Conservation (phyloP, 768 basidiomycete genomes). For the Boletus rubroflammeus region DNA sequence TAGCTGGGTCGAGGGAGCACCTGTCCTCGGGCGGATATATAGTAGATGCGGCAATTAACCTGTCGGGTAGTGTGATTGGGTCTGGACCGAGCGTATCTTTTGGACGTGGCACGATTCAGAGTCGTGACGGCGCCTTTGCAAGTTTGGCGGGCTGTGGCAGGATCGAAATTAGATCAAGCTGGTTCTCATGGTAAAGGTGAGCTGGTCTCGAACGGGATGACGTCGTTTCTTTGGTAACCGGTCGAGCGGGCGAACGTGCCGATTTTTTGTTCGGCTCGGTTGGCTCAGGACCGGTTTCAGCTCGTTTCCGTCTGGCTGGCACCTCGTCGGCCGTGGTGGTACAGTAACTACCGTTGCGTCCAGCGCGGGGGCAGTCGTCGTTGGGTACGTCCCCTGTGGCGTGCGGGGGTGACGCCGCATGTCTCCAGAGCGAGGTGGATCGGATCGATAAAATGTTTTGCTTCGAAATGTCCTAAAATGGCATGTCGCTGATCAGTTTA, state of each 20-base stretch:
- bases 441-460: slow-evolving; percentile 17
- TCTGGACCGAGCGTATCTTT: not conserved
- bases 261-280: not conserved
- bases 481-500: slow-evolving; percentile 3
- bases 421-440: slow-evolving; percentile 3
- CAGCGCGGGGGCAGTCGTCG: not conserved
- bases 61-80: not conserved
- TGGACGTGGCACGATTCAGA: not conserved
- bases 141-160: too few relatives aligned
- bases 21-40: not conserved
- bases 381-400: slow-evolving; percentile 19
- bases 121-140: not conserved
- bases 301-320: slow-evolving; percentile 8
- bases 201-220: not conserved
- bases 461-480: slow-evolving; percentile 1
- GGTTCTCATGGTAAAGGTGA: slow-evolving; percentile 16
- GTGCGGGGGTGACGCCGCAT: slow-evolving; percentile 10
- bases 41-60: not conserved
- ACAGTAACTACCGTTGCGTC: not conserved
- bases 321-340: slow-evolving; percentile 7
- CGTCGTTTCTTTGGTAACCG: slow-evolving; percentile 25
- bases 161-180: slow-evolving; percentile 8
- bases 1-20: not conserved
- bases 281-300: slow-evolving; percentile 3
- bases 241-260: slow-evolving; percentile 4